Base-by-base conservation (phyloP, 2,329 filamentous ascomycete species). In the Mariannaea elegans region DNA sequence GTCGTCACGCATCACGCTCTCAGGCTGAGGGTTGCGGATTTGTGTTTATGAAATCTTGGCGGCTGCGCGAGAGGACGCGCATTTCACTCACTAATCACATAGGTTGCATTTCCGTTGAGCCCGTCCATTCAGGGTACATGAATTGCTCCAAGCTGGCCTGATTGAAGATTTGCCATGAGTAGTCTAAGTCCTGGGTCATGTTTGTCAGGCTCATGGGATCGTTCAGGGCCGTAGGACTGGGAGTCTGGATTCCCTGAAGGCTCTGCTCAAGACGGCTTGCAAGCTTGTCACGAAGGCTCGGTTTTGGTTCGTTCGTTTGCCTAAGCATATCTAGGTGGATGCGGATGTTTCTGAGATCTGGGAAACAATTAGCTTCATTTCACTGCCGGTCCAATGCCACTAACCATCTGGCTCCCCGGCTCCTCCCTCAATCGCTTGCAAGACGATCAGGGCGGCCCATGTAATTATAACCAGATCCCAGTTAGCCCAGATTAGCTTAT, bases 111-210 rank as follows among this genome's bases (percentile, higher is more conserved):
- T 38, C 47, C 12, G 41, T 44, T 3, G 54, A 39, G 10, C 39
- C 41, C 7, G 47, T 46, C 47, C 47, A 46, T 21, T n/a, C 19
- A 10, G 41, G 31, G 18, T 46, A 58, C 5, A 39, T 23, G 14
- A 61, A 14, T 24, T 57, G 53, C 12, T 61, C 46, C 19, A 58
- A 38, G 19, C 54, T 58, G 23, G 48, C 53, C 8, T 58, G 51
- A 29, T 38, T 52, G n/a, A 58, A 58, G 18, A 54, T 61, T 23
- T 58, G 48, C 54, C 59, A 61, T 14, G 53, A 61, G 16, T 49
- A 58, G 29, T 61, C 54, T 2, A 58, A 16, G 16, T 57, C 38
- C 3, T 48, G 34, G 12, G 38, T 47, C 7, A 58, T 29, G 1
- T 47, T 24, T 6, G 54, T 29, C 8, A 46, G 31, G 41, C 18